These are phyloP conservation scores for Xylaria longipes DNA, from an alignment of 495 filamentous ascomycete species.

Conservation along the genomic window DNA sequence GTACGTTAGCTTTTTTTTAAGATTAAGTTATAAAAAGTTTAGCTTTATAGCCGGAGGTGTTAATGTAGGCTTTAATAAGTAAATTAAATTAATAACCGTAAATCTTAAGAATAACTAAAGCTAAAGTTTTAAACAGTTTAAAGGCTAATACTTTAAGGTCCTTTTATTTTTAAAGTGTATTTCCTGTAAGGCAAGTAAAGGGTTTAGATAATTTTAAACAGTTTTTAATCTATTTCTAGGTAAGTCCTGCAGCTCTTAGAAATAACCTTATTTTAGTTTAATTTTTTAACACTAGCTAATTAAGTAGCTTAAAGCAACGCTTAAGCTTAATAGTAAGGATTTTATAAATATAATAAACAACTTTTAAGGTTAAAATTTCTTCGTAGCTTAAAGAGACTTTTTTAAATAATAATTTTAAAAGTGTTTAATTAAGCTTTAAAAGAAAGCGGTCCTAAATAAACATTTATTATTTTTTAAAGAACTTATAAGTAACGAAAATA, in stretches of 20 bases:
- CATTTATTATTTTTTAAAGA: background rate
- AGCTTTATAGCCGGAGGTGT: background rate
- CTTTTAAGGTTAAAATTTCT: background rate
- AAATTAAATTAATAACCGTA: background rate
- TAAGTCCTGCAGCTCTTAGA: background rate
- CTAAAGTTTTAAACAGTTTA: background rate
- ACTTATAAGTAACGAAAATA: background rate
- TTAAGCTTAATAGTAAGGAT: no score
- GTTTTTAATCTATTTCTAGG: background rate
- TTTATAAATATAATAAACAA: background rate
- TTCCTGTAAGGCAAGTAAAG: background rate
- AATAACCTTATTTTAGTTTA: background rate
- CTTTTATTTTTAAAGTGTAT: background rate
- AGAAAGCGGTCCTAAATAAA: background rate
- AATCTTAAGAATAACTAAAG: background rate
- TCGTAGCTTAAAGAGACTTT: background rate
- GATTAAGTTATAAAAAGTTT: background rate
- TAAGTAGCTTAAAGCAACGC: no score
- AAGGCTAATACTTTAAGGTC: background rate
- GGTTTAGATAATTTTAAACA: background rate
- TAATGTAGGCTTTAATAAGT: background rate
- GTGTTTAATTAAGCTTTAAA: background rate
- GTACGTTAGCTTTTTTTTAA: background rate
- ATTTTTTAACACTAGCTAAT: background rate
- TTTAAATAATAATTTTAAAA: background rate